Percentiles rank a stretch among this genome's conserved stretches.
phyloP scores from a whole-genome alignment of 2,329 filamentous ascomycete species.

The Fusarium heterosporum region DNA sequence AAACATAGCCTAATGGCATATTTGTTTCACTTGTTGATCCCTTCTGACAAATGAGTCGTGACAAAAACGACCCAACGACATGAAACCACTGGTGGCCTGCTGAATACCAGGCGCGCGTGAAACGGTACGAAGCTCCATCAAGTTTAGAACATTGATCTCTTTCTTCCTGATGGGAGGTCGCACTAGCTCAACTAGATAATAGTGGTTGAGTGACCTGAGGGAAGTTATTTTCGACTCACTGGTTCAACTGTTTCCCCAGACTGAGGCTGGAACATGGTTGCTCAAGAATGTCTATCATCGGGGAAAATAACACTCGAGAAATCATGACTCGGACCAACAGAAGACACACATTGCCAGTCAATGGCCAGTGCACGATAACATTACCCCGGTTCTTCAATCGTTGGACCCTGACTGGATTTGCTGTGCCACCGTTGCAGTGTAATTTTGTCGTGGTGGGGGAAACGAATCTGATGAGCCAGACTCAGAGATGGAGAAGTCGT shows the following conservation, averaged over 20 bases:
- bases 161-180: constrained; percentile 21
- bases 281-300: constrained; percentile 36
- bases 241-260: constrained; percentile 40
- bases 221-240: constrained; percentile 28
- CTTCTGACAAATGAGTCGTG: constrained; percentile 9
- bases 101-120: background rate
- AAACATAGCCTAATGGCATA: constrained; percentile 17
- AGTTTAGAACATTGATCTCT: constrained; percentile 17
- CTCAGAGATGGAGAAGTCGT: background rate
- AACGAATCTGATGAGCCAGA: background rate
- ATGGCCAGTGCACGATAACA: constrained; percentile 41
- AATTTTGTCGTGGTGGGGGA: background rate
- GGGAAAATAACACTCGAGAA: constrained; percentile 28
- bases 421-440: constrained; percentile 13
- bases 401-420: constrained; percentile 19
- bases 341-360: constrained; percentile 23
- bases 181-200: constrained; percentile 22
- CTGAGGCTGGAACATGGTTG: constrained; percentile 28
- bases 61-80: constrained; percentile 18
- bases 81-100: constrained; percentile 13
- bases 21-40: constrained; percentile 24
- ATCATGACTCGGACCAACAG: constrained; percentile 38
- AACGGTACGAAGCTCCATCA: constrained; percentile 6
- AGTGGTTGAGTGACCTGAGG: constrained; percentile 30
- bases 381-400: constrained; percentile 24